These are phyloP conservation scores for Circinella minor DNA, from an alignment of 371 early-diverging fungal genomes.

Conservation along the genomic window DNA sequence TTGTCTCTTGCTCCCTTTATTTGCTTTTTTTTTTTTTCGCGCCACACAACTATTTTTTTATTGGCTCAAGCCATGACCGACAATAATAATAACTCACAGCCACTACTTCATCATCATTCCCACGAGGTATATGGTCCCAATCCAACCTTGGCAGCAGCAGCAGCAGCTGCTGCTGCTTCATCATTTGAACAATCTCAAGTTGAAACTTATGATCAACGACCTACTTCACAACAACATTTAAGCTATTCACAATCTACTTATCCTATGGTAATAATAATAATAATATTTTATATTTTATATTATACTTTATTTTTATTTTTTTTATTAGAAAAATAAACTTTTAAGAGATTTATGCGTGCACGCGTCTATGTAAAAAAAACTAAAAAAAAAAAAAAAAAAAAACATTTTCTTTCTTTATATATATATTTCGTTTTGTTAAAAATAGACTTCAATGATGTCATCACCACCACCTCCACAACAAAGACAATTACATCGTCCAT, in stretches of 20 bases:
- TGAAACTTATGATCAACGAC: conserved; percentile 10
- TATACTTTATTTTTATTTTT: not conserved
- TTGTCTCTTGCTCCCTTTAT: not conserved
- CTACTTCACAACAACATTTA: not conserved
- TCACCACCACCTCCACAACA: conserved; percentile 10
- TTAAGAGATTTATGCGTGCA: no score
- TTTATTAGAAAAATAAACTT: not conserved
- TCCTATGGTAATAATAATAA: not conserved
- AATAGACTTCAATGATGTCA: conserved; percentile 13
- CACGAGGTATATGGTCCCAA: conserved; percentile 12
- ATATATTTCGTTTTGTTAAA: no score
- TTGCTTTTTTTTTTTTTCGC: not conserved
- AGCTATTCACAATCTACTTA: not conserved
- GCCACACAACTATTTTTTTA: conserved; percentile 2
- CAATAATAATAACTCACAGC: conserved; percentile 13
- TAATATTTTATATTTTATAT: not conserved
- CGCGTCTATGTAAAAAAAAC: no score
- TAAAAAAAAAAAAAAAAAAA: no score
- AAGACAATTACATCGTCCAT: not conserved
- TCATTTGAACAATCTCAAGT: conserved; percentile 8
- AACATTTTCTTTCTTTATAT: no score
- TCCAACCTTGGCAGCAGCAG: conserved; percentile 8
- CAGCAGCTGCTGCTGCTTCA: conserved; percentile 8
- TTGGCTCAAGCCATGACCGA: conserved; percentile 23
- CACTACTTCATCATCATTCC: conserved; percentile 19